Percentiles rank a stretch among this genome's conserved stretches.
Conservation (phyloP, 441 rosid species). For the Adansonia grandidieri region DNA sequence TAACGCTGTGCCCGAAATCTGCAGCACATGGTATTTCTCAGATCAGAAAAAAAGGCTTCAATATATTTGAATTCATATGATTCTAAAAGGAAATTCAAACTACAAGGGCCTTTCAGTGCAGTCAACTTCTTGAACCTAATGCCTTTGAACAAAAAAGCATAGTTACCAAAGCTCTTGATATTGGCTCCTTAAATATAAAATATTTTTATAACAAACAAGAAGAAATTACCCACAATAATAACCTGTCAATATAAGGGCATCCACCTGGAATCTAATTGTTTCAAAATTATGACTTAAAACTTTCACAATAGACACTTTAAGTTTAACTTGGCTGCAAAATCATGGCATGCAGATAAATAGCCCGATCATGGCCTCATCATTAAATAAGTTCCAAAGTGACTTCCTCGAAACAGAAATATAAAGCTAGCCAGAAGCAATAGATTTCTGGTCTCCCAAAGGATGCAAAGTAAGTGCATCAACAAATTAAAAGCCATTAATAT, state of each 20-base stretch:
- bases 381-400: background rate
- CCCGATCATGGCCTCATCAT: background rate
- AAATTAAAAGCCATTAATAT: background rate
- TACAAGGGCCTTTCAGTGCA: background rate
- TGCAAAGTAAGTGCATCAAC: background rate
- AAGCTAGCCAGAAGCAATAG: background rate
- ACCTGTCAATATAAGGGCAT: background rate
- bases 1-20: conserved; percentile 31
- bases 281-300: background rate
- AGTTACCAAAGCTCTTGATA: background rate
- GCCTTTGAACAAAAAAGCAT: background rate
- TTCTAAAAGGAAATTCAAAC: background rate
- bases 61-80: background rate
- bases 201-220: background rate
- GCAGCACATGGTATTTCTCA: conserved; percentile 1
- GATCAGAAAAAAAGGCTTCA: background rate
- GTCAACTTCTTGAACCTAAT: background rate
- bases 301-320: background rate
- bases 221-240: background rate
- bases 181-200: background rate
- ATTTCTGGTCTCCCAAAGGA: background rate
- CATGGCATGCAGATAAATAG: background rate
- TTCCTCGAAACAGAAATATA: background rate
- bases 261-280: background rate
- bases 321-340: background rate